Evolutionary conservation across 305 asterid genomes (phyloP), one percentile per base, ranked within the genome.

Genomic region (Fraxinus floribunda): DNA sequence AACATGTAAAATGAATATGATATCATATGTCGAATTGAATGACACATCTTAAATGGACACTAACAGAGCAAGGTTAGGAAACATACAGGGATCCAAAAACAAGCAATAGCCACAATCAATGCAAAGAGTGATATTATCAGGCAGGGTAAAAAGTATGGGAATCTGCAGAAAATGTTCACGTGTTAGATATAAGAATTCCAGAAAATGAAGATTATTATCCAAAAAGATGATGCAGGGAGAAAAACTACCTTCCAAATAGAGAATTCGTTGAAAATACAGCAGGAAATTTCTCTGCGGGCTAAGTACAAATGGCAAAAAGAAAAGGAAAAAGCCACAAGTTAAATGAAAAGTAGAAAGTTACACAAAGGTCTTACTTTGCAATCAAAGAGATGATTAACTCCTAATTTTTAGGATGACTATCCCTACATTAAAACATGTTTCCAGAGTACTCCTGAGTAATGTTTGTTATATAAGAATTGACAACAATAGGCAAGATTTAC

Each of bases 271-370:
- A 85, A 86, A 93, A 91, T 66, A 93, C 78, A 83, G 90, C 86
- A 6, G 99, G 98, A 83, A 84, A 95, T 85, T 95, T 92, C 78
- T 95, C 97, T 78, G 97, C 99, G 77, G 98, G 99, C 99, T 94
- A 85, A 57, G 79, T 78, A 72, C 81, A 83, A 82, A 87, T 44
- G 41, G 70, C 75, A 9, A 57, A 22, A 72, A 62, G 35, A 79
- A 49, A 13, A 35, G 41, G 77, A 15, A 74, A n/a, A 88, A 75
- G 7, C 74, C 64, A 64, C 41, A 76, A 72, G 46, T 64, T 39
- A 60, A 44, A 78, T 70, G 77, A 26, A 72, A 52, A 3, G 29
- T 4, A 7, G 7, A 35, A 35, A 35, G 38, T 35, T 35, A 35
- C 38, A 35, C 38, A 35, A 35, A 35, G 38, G 38, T 35, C 38